These are phyloP conservation scores for Kwoniella sp. DNA, from an alignment of 768 basidiomycete species.

Conservation along the genomic window DNA sequence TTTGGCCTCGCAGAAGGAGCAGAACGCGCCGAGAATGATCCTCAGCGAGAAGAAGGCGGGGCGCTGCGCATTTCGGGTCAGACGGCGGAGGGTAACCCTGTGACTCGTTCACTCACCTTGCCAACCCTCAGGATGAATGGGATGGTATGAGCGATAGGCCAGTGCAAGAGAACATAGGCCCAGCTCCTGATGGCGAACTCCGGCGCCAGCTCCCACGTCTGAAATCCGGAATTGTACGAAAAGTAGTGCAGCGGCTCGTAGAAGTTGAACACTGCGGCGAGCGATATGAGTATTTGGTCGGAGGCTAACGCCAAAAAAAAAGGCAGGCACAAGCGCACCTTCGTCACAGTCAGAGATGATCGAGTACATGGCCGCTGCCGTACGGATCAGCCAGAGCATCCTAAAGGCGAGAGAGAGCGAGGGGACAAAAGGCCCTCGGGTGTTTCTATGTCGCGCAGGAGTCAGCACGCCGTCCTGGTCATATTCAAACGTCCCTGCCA, in stretches of 20 bases:
- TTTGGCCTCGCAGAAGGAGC: slow-evolving; percentile 69
- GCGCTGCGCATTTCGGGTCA: slow-evolving; percentile 56
- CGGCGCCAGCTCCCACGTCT: slow-evolving; percentile 96
- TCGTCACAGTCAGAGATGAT: slow-evolving; percentile 96
- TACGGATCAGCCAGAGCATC: slow-evolving; percentile 72
- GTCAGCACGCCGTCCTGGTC: background rate
- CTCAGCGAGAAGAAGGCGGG: slow-evolving; percentile 84
- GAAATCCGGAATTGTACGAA: slow-evolving; percentile 78
- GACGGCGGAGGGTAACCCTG: background rate
- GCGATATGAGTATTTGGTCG: background rate
- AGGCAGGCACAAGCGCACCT: slow-evolving; percentile 56
- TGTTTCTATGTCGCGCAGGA: slow-evolving; percentile 18
- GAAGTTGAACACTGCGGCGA: slow-evolving; percentile 82
- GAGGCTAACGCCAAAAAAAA: background rate
- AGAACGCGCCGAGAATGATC: slow-evolving; percentile 68
- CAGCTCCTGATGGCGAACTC: slow-evolving; percentile 87
- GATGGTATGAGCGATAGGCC: slow-evolving; percentile 57
- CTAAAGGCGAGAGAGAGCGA: slow-evolving; percentile 78
- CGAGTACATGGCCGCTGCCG: slow-evolving; percentile 86
- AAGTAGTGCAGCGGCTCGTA: slow-evolving; percentile 97
- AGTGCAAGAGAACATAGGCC: slow-evolving; percentile 83
- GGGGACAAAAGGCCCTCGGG: slow-evolving; percentile 71
- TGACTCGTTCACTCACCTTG: slow-evolving; percentile 60
- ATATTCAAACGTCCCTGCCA: no score
- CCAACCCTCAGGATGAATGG: slow-evolving; percentile 54